Evolutionary conservation across 1,284 basidiomycete species (phyloP), one percentile per base, ranked within the genome.

Genomic region (Boletus coffeatus): DNA sequence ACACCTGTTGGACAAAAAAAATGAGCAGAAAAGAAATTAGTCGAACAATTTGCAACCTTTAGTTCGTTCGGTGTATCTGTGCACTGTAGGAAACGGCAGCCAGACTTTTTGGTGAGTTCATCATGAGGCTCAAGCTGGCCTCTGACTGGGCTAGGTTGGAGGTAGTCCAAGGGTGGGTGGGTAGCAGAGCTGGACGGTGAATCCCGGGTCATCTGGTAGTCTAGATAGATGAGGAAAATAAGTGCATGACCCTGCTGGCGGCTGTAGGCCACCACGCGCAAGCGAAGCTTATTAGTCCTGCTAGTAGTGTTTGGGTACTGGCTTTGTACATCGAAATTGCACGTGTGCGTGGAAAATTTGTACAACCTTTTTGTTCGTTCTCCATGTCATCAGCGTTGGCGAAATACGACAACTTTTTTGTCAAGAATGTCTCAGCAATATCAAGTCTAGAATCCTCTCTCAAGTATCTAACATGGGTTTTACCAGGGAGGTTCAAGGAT

Each of bases 401-500:
- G 64, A 84, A 81, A 68, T 96, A 95, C 77, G 92, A 95, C 74
- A 79, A 83, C 43, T 92, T 94, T 70, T 81, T 96, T 62, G 78
- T 95, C 68, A 84, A 88, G 64, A 94, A 96, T 77, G 87, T 91
- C 39, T 87, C 88, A 9, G 88, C 92, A 14, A 92, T 98, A 63
- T 90, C 90, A 18, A 88, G 91, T 13, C 81, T 97, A 67, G 95
- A 98, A 77, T 93, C 91, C 41, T 88, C 91, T 11, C 78, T 98
- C 66, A 83, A 94, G 64, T 95, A 93, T 64, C 79, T 97, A 67
- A 96, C 94, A 46, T 98, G 94, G 92, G 89, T 98, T 69, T 81
- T 98, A 29, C 95, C 96, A 21, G 96, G 95, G 66, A 85, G 95
- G 65, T 98, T 98, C 84, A 94, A 94, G 75, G 96, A 98, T 82